Conservation (phyloP, 1,139 yeast species). For the Saccharomyces hybrid region DNA sequence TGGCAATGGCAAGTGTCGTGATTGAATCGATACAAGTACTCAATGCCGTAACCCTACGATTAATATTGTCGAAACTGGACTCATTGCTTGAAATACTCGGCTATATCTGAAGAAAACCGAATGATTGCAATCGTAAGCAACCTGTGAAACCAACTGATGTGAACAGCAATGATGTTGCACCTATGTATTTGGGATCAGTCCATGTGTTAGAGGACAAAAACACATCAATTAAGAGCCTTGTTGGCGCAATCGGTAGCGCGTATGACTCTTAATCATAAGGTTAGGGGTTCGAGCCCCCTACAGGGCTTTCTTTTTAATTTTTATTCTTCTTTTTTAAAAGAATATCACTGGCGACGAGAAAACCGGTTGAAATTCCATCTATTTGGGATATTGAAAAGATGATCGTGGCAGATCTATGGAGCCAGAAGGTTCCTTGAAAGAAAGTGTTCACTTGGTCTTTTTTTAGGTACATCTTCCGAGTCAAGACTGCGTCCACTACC, state of each 20-base stretch:
- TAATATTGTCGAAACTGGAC: too few species aligned
- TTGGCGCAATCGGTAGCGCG: slow-evolving; percentile 45
- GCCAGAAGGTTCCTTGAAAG: not conserved
- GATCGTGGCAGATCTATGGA: not conserved
- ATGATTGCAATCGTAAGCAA: too few species aligned
- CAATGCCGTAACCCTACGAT: too few species aligned
- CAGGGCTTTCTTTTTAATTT: slow-evolving; percentile 32
- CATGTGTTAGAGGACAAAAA: not conserved
- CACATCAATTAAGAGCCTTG: slow-evolving; percentile 31
- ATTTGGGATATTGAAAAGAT: not conserved
- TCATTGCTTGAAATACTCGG: too few species aligned
- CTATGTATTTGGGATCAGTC: too few species aligned
- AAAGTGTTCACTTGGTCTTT: not conserved
- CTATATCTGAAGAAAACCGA: too few species aligned
- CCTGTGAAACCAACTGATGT: too few species aligned
- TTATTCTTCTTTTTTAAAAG: not conserved
- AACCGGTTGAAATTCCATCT: not conserved
- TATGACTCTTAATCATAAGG: slow-evolving; percentile 41
- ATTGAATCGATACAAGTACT: too few species aligned
- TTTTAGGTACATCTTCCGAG: not conserved
- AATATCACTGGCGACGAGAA: not conserved
- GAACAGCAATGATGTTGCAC: too few species aligned
- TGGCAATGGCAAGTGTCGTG: too few species aligned
- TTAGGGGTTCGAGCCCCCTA: slow-evolving; percentile 43
- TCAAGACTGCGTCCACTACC: not conserved